Evolutionary conservation across 306 rosid species (phyloP).

Genomic region (Sicyos baderoa): DNA sequence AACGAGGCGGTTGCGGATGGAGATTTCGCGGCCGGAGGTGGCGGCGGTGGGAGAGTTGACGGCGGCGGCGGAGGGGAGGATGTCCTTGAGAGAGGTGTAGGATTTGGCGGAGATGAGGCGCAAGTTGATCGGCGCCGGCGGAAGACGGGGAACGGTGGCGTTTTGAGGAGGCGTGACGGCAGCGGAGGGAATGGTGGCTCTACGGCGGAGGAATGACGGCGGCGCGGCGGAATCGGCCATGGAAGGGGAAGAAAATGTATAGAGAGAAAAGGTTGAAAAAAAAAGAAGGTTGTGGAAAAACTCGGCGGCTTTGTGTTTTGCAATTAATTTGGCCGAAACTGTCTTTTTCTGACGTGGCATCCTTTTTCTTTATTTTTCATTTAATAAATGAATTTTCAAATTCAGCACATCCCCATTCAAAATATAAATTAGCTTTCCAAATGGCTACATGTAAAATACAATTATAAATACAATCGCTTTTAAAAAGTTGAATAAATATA

Average conservation of each 20-base stretch:
- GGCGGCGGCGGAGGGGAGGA: conserved; percentile 34
- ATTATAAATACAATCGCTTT: no score
- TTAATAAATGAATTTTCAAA: no score
- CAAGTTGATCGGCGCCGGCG: conserved; percentile 18
- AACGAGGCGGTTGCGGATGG: conserved; percentile 59
- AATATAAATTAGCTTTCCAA: no score
- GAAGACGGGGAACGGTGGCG: conserved; percentile 13
- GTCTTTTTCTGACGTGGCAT: no score
- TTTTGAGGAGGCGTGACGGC: conserved; percentile 14
- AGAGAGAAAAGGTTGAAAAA: no score
- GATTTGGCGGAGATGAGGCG: conserved; percentile 20
- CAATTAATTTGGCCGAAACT: no score
- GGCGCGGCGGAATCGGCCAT: conserved; percentile 12
- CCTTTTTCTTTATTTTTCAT: no score
- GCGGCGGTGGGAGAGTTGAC: background rate
- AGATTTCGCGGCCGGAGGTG: conserved; percentile 43
- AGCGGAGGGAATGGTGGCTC: conserved; percentile 28
- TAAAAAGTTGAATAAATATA: no score
- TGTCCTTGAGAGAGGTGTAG: conserved; percentile 56
- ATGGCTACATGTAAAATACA: no score
- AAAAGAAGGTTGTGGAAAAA: no score
- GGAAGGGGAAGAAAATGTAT: background rate
- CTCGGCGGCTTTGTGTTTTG: no score
- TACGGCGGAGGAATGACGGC: background rate
- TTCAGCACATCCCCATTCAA: no score